Evolutionary conservation across 2,329 filamentous ascomycete genomes (phyloP), one percentile per base, ranked within the genome.

Genomic region (Cladobotryum mycophilum): DNA sequence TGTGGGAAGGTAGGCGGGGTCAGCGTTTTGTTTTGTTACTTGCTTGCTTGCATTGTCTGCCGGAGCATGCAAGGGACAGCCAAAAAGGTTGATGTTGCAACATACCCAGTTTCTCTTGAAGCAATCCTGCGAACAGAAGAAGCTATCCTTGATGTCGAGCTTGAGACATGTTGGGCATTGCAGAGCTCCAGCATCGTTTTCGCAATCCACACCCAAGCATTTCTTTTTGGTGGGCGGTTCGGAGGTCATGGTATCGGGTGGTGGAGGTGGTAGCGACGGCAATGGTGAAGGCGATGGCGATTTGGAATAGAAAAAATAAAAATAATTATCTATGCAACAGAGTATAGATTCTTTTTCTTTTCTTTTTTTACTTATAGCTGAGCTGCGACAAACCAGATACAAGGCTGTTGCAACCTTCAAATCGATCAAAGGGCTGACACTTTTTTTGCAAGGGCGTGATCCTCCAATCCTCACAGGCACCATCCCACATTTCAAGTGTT

Each of bases 61-160:
- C 13, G 36, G 14, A 38, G 17, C 36, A 38, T 38, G 36, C 36
- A 17, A 38, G 36, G 36, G 36, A 17, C 36, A n/a, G 36, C 17
- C 36, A 38, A 8, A 20, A 20, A 20, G 25, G 20, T 20, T 14
- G 5, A 11, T 6, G 15, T 7, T 41, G 38, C 38, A 60, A 60
- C 81, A 61, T 83, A 97, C 93, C 93, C 93, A 99, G 76, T 90
- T 99, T 70, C 84, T 86, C 79, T 96, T 97, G 75, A 99, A 99
- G 76, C 93, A 99, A 61, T 97, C 93, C 70, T 99, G 93, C 25
- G 90, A 90, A 76, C 93, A 99, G 74, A 97, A 99, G 72, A 84
- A 96, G 74, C 89, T 95, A 64, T 93, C 89, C 66, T 91, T 84
- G 61, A 84, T 85, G 48, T 86, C 88, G 41, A 91, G 75, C 72